Evolutionary conservation across 345 rosid genomes (phyloP), one percentile per base, ranked within the genome.

Genomic region (Heritiera littoralis): DNA sequence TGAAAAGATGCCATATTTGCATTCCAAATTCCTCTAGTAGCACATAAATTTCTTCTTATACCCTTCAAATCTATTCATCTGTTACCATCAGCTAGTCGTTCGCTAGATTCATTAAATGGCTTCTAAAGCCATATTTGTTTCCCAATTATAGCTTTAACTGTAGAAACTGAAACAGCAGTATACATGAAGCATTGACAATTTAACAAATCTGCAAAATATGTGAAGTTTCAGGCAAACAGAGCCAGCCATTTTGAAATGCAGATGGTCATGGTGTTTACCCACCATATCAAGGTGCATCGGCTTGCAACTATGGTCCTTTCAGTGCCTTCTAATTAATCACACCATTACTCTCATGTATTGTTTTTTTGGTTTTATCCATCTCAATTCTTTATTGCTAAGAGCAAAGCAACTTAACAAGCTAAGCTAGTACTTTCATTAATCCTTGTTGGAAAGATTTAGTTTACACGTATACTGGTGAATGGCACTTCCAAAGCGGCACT

Each of bases 181-280:
- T 43, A 45, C 73, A 20, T 67, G 55, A 51, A 68, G 35, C 54
- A 45, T 68, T 45, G 17, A 68, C 54, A 68, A 68, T 46, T 68
- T 46, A 68, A n/a, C 13, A 45, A 45, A 68, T 10, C 10, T 45
- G 10, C 23, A 17, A 55, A 55, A 55, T 52, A 67, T 32, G 3
- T 12, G 55, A 20, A 18, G 8, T 23, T 3, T 51, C 74, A 23
- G 30, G 38, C 40, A 69, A 69, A 69, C 38, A 46, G 28, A 46
- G 74, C 56, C 56, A 69, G 56, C 18, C 54, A 45, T 68, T 3
- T 35, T 68, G 55, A 45, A 68, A 68, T 45, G 9, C 23, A 46
- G 73, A 68, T 20, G 35, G 38, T 45, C 73, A 68, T 68, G 72
- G 35, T 32, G 7, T 68, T 69, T 45, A 69, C 6, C 55, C 18